A percentile compares a stretch with the other conserved stretches of the same genome.
Conservation (phyloP, 2,329 filamentous ascomycete genomes). For the Purpureocillium lavendulum region DNA sequence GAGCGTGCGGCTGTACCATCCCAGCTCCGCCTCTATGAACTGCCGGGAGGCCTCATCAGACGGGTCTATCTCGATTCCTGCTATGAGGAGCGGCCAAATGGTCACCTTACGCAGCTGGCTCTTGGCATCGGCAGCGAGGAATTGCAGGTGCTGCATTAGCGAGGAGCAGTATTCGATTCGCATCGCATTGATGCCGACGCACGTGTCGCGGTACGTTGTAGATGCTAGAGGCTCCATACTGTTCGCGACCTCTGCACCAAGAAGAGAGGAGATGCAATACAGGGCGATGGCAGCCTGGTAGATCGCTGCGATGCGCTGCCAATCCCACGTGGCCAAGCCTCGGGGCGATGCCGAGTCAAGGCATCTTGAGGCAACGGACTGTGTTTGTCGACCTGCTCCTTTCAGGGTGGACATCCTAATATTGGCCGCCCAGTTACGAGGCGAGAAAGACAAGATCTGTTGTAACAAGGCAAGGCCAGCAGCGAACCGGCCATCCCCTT, state of each 20-base stretch:
- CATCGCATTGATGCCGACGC: neutral
- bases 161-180: neutral
- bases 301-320: too few species aligned
- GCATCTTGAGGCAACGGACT: neutral
- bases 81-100: constrained; percentile 17
- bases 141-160: constrained; percentile 7
- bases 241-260: too few species aligned
- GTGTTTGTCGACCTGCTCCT: too few species aligned
- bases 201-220: neutral
- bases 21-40: constrained; percentile 9
- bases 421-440: too few species aligned
- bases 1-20: constrained; percentile 9
- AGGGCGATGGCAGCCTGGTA: too few species aligned
- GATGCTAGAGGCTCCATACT: constrained; percentile 2
- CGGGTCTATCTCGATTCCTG: constrained; percentile 11
- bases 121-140: constrained; percentile 1
- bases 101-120: constrained; percentile 10
- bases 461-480: too few species aligned
- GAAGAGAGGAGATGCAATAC: too few species aligned
- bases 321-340: too few species aligned
- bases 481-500: too few species aligned
- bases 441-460: too few species aligned
- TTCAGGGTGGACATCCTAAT: too few species aligned
- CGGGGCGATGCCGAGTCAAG: too few species aligned
- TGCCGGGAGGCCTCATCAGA: constrained; percentile 5